Conservation (phyloP, 306 rosid species). For the Nissolia schottii region DNA sequence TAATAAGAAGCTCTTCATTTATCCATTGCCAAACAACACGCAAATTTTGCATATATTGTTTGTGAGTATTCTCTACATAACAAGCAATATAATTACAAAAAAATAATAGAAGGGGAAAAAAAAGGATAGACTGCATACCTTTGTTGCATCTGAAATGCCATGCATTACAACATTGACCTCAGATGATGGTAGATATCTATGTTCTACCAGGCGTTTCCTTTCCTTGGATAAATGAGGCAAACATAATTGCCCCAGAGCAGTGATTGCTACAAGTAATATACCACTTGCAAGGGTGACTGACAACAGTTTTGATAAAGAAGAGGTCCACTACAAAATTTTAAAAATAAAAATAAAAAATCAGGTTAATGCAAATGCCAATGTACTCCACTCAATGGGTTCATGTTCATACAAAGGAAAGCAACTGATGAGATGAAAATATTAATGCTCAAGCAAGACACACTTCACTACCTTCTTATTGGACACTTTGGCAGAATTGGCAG, state of each 20-base stretch:
- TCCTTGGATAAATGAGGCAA: constrained; percentile 41
- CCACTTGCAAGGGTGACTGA: constrained; percentile 65
- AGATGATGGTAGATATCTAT: constrained; percentile 42
- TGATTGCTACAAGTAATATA: constrained; percentile 58
- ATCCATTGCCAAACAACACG: not conserved
- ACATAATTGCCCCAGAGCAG: constrained; percentile 55
- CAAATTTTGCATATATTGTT: not conserved
- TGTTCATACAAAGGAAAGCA: not conserved
- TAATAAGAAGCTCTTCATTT: not conserved
- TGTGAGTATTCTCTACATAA: not conserved
- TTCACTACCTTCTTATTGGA: constrained; percentile 56
- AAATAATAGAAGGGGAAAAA: not conserved
- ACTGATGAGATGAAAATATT: not conserved
- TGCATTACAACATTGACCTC: constrained; percentile 39
- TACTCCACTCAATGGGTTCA: constrained; percentile 8
- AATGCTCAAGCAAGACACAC: not conserved
- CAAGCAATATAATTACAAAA: not conserved
- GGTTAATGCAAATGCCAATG: not conserved
- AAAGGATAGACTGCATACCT: constrained; percentile 42
- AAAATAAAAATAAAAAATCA: not conserved
- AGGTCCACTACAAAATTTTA: constrained; percentile 58
- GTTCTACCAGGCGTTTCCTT: constrained; percentile 36
- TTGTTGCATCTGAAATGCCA: constrained; percentile 38
- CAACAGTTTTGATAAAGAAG: constrained; percentile 41
- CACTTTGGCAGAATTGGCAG: constrained; percentile 41